phyloP scores from a whole-genome alignment of 1,139 yeast species.

The Pneumocystis carinii region DNA sequence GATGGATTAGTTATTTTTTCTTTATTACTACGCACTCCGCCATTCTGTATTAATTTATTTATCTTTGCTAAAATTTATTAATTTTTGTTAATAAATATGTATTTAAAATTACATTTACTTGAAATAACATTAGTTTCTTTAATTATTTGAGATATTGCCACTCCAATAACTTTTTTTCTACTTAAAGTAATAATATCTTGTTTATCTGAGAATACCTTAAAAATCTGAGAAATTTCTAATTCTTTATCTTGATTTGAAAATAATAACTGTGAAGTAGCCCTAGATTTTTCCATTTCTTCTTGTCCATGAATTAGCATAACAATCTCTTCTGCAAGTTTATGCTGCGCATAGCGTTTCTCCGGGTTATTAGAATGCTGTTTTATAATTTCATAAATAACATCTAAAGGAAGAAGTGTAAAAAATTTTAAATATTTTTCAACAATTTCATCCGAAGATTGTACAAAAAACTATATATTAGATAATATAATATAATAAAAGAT shows the following conservation, averaged over 20 bases:
- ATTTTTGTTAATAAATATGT: background rate
- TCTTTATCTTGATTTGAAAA: slow-evolving; percentile 37
- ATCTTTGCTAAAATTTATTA: background rate
- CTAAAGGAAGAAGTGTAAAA: slow-evolving; percentile 62
- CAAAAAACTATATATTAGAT: slow-evolving; percentile 34
- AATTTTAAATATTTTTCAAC: slow-evolving; percentile 52
- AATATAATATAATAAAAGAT: background rate
- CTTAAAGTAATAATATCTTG: slow-evolving; percentile 37
- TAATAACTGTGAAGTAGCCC: slow-evolving; percentile 46
- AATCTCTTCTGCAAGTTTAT: slow-evolving; percentile 64
- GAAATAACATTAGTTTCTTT: background rate
- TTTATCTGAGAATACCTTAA: slow-evolving; percentile 46
- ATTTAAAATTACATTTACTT: slow-evolving; percentile 20
- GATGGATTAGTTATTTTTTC: background rate
- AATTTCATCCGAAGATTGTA: slow-evolving; percentile 66
- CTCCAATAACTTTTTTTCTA: slow-evolving; percentile 26
- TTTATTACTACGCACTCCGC: background rate
- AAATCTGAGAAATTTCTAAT: slow-evolving; percentile 38
- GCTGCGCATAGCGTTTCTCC: slow-evolving; percentile 55
- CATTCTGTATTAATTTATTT: background rate
- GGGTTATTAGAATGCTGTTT: slow-evolving; percentile 43
- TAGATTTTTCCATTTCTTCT: slow-evolving; percentile 56
- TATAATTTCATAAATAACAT: slow-evolving; percentile 40
- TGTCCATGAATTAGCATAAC: slow-evolving; percentile 77
- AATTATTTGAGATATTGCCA: slow-evolving; percentile 21